phyloP scores from a whole-genome alignment of 2,329 filamentous ascomycete genomes.

The Ceratocystis eucalypticola region DNA sequence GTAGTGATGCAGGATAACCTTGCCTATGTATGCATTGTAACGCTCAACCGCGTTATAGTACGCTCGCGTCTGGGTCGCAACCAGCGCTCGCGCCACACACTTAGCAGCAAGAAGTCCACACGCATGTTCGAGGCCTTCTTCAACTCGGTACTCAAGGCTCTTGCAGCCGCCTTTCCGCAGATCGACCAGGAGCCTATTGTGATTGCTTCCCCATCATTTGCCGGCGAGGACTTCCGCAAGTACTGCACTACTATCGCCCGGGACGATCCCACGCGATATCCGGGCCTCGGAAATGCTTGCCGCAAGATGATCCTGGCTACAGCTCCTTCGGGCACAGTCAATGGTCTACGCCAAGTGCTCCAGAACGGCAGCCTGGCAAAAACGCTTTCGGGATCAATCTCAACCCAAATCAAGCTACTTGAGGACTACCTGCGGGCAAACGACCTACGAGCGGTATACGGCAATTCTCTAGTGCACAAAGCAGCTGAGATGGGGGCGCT shows the following conservation, averaged over 20 bases:
- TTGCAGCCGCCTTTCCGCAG: slow-evolving; percentile 61
- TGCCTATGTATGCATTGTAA: slow-evolving; percentile 72
- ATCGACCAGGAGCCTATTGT: slow-evolving; percentile 68
- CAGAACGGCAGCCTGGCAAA: slow-evolving; percentile 57
- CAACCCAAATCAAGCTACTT: slow-evolving; percentile 32
- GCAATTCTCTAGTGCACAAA: slow-evolving; percentile 63
- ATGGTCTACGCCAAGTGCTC: slow-evolving; percentile 77
- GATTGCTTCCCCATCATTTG: slow-evolving; percentile 79
- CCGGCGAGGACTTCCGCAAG: slow-evolving; percentile 65
- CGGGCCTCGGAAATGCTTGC: slow-evolving; percentile 48
- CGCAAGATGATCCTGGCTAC: slow-evolving; percentile 63
- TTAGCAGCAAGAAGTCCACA: slow-evolving; percentile 28
- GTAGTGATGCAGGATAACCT: slow-evolving; percentile 87
- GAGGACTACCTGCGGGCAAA: slow-evolving; percentile 65
- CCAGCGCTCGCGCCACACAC: slow-evolving; percentile 43
- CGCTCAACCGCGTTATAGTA: slow-evolving; percentile 63
- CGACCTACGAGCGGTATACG: slow-evolving; percentile 85
- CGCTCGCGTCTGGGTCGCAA: slow-evolving; percentile 51
- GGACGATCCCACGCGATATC: slow-evolving; percentile 36
- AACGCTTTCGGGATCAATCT: neutral
- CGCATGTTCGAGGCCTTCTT: slow-evolving; percentile 18
- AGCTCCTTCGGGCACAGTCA: slow-evolving; percentile 70
- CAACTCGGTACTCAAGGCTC: slow-evolving; percentile 34
- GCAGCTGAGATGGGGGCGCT: slow-evolving; percentile 82
- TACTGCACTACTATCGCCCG: slow-evolving; percentile 46